These are phyloP conservation scores for Geotrichum restrictum DNA, from an alignment of 1,139 yeast genomes.

Conservation along the genomic window DNA sequence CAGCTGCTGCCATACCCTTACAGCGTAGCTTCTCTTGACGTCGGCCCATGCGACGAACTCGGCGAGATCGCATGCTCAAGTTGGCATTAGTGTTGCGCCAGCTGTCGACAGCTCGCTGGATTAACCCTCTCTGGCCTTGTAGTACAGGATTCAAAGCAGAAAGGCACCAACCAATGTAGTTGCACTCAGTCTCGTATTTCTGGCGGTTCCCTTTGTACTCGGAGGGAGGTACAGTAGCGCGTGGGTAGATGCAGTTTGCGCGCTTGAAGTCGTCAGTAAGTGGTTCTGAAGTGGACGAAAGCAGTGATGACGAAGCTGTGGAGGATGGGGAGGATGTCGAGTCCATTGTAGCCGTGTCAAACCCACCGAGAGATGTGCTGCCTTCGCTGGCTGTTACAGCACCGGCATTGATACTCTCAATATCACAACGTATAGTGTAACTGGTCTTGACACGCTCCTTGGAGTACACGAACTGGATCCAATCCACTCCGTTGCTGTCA, in stretches of 20 bases:
- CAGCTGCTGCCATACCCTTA: background rate
- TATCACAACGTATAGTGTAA: constrained; percentile 39
- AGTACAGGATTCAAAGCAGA: constrained; percentile 43
- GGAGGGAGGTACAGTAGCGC: constrained; percentile 43
- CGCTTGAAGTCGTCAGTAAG: constrained; percentile 35
- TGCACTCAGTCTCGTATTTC: constrained; percentile 46
- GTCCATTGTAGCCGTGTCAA: background rate
- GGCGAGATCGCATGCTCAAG: constrained; percentile 41
- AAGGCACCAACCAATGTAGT: constrained; percentile 47
- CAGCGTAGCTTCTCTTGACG: constrained; percentile 11
- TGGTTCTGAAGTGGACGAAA: background rate
- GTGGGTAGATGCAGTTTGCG: constrained; percentile 46
- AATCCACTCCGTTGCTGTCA: constrained; percentile 37
- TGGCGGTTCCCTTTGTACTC: constrained; percentile 46
- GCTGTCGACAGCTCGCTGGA: constrained; percentile 50
- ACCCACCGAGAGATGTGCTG: background rate
- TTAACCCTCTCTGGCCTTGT: constrained; percentile 44
- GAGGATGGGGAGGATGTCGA: background rate
- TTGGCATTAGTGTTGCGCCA: constrained; percentile 48
- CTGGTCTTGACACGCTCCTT: constrained; percentile 34
- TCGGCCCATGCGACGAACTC: constrained; percentile 36
- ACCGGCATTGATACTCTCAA: constrained; percentile 32
- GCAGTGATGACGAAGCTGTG: background rate
- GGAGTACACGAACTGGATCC: constrained; percentile 40
- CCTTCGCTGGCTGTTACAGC: background rate